phyloP scores from a whole-genome alignment of 2,329 filamentous ascomycete genomes.

The Incumbomyces delicatus region DNA sequence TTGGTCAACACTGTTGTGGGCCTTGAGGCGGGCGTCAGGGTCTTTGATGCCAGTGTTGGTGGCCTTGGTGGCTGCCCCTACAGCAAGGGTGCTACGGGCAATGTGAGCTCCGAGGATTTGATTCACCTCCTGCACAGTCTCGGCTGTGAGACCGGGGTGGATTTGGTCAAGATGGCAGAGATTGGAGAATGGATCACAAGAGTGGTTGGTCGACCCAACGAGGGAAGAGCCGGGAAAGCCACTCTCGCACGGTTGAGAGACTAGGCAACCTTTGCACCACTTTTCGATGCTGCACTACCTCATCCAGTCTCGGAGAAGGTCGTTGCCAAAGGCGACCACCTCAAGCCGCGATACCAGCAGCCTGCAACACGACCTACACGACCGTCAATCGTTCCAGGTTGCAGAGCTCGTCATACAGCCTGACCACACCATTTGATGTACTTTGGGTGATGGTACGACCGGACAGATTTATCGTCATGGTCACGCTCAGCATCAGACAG shows the following conservation, averaged over 20 bases:
- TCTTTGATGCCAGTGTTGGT: slow-evolving; percentile 55
- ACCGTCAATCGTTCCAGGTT: no score
- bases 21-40: slow-evolving; percentile 52
- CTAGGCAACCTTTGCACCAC: no score
- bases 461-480: neutral
- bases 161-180: slow-evolving; percentile 44
- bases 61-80: slow-evolving; percentile 57
- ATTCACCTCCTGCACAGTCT: slow-evolving; percentile 52
- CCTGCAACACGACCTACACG: no score
- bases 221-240: slow-evolving; percentile 46
- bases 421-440: no score
- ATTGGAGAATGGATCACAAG: slow-evolving; percentile 49
- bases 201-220: slow-evolving; percentile 43
- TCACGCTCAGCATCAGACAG: no score
- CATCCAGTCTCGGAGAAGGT: no score
- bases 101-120: slow-evolving; percentile 55
- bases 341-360: no score
- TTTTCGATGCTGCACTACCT: no score
- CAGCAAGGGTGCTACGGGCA: slow-evolving; percentile 56
- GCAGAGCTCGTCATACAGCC: no score
- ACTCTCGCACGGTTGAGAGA: slow-evolving; percentile 31
- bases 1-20: slow-evolving; percentile 54
- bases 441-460: no score
- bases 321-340: no score
- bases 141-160: slow-evolving; percentile 50